phyloP scores from a whole-genome alignment of 805 yeast species.

The Lipomyces kockii region DNA sequence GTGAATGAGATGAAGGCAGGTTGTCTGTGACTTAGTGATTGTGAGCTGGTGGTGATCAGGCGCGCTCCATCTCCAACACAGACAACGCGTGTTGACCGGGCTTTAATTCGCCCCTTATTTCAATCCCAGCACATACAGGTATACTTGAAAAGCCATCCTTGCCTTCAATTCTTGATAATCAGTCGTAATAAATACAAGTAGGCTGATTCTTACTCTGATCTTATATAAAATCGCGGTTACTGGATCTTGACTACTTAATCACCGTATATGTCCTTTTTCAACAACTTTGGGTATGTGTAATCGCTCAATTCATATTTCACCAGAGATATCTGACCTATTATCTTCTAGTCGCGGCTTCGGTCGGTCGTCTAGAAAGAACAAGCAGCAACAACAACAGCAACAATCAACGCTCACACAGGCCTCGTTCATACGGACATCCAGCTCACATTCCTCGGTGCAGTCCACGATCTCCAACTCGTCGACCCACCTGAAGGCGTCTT shows the following conservation, averaged over 20 bases:
- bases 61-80: too few species aligned
- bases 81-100: neutral
- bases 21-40: too few species aligned
- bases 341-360: slow-evolving; percentile 57
- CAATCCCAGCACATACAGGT: neutral
- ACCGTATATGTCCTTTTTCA: slow-evolving; percentile 44
- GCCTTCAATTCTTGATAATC: neutral
- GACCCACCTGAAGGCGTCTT: neutral
- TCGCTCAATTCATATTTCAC: neutral
- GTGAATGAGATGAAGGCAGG: too few species aligned
- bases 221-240: neutral
- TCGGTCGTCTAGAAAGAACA: slow-evolving; percentile 57
- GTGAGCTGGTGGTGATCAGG: too few species aligned
- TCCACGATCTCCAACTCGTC: slow-evolving; percentile 14
- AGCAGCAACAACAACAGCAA: slow-evolving; percentile 44
- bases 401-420: slow-evolving; percentile 34
- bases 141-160: neutral
- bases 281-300: slow-evolving; percentile 42
- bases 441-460: slow-evolving; percentile 10
- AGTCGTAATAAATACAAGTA: neutral
- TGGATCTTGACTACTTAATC: neutral
- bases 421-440: slow-evolving; percentile 29
- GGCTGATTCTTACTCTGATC: neutral
- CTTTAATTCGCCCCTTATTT: neutral
- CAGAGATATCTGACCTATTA: neutral